A percentile compares a stretch with the other conserved stretches of the same genome.
These are phyloP conservation scores for Penicillium sp. DNA, from an alignment of 2,329 filamentous ascomycete genomes.

Conservation along the genomic window DNA sequence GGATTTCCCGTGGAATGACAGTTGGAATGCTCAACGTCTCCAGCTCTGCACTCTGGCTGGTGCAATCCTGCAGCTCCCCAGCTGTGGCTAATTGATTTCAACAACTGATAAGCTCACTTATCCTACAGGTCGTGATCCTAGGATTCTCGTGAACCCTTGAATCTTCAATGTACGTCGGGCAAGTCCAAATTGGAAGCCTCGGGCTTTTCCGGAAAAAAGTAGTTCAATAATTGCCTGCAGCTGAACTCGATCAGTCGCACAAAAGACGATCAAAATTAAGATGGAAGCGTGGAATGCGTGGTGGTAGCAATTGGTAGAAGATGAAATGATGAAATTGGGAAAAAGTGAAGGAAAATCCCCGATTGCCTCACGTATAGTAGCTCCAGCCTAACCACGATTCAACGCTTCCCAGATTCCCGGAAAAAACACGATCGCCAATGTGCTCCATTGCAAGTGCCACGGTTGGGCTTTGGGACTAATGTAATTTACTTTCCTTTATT, in stretches of 20 bases:
- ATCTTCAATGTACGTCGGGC: background rate
- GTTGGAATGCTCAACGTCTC: constrained; percentile 4
- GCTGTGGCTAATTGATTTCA: background rate
- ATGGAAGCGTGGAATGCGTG: background rate
- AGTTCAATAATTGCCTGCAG: background rate
- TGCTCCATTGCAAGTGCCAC: constrained; percentile 9
- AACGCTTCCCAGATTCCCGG: background rate
- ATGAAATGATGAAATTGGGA: too few relatives aligned
- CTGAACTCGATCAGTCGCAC: background rate
- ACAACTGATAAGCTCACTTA: background rate
- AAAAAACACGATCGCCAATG: constrained; percentile 1
- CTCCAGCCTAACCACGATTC: too few relatives aligned
- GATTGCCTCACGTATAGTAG: background rate
- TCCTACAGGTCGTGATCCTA: background rate
- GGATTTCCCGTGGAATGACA: background rate
- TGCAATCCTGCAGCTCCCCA: background rate
- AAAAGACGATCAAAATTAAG: background rate
- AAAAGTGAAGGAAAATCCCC: background rate
- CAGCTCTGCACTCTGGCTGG: background rate
- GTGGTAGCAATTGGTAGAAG: too few relatives aligned
- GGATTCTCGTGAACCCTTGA: background rate
- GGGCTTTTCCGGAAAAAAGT: background rate
- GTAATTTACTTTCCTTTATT: background rate
- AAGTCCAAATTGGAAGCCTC: background rate
- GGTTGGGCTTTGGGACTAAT: constrained; percentile 11